Evolutionary conservation across 2,329 filamentous ascomycete genomes (phyloP).

Genomic region (Nigrospora oryzae): DNA sequence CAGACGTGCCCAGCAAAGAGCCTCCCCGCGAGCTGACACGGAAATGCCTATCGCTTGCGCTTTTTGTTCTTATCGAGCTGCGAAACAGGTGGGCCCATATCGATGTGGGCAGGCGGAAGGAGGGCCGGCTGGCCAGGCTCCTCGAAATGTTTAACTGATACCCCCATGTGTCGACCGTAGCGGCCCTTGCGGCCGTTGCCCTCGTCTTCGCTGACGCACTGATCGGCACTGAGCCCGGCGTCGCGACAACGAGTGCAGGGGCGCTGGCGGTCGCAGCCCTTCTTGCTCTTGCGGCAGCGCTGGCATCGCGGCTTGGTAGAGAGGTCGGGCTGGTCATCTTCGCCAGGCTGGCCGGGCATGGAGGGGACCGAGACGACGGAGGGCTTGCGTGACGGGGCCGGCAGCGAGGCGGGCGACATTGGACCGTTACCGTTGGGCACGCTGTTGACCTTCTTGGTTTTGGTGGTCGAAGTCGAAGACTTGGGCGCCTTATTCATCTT

Average conservation of each 20-base stretch:
- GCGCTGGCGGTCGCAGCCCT: conserved; percentile 93
- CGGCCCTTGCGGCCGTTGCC: conserved; percentile 94
- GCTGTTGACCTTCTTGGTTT: conserved; percentile 42
- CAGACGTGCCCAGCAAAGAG: too few relatives aligned
- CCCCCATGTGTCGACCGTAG: conserved; percentile 68
- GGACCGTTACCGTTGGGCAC: conserved; percentile 26
- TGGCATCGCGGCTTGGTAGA: conserved; percentile 96
- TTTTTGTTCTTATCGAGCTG: conserved; percentile 49
- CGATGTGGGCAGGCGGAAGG: conserved; percentile 31
- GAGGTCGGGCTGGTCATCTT: conserved; percentile 86
- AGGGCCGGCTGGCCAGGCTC: conserved; percentile 23
- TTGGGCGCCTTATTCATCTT: conserved; percentile 33
- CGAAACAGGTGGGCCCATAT: conserved; percentile 18
- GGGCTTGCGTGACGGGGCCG: conserved; percentile 62
- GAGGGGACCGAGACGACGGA: conserved; percentile 54
- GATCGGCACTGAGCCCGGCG: conserved; percentile 84
- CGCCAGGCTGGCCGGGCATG: conserved; percentile 50
- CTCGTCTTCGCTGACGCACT: conserved; percentile 96
- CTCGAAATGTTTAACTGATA: conserved; percentile 53
- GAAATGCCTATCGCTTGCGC: conserved; percentile 41
- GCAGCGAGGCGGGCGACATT: conserved; percentile 59
- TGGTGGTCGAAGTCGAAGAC: conserved; percentile 28
- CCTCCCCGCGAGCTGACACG: too few relatives aligned
- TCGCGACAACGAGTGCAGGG: conserved; percentile 94
- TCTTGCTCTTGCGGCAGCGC: conserved; percentile 98